A percentile compares a stretch with the other conserved stretches of the same genome.
Conservation (phyloP, 768 basidiomycete species). For the Termitomyces sp. region DNA sequence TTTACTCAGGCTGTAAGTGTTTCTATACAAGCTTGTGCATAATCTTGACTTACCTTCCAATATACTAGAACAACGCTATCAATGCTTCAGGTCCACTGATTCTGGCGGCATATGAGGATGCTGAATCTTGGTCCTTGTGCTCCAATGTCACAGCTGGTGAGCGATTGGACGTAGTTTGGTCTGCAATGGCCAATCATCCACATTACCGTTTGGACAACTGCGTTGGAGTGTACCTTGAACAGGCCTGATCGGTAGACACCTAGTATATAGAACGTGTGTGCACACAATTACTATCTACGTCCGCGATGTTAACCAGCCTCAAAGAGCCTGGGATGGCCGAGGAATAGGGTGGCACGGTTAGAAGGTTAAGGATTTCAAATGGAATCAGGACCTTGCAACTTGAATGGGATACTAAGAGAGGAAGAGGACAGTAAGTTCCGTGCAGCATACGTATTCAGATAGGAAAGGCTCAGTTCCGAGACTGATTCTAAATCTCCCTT, state of each 20-base stretch:
- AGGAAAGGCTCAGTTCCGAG: too few species aligned
- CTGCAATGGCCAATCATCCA: neutral
- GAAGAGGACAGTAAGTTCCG: too few species aligned
- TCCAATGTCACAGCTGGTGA: neutral
- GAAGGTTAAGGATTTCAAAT: too few species aligned
- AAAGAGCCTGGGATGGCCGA: too few species aligned
- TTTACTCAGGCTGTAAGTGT: constrained; percentile 10
- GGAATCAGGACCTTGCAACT: too few species aligned
- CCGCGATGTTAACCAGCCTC: too few species aligned
- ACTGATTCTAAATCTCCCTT: too few species aligned
- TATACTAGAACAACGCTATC: constrained; percentile 6
- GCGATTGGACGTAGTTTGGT: constrained; percentile 5
- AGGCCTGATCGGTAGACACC: neutral
- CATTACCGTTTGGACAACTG: neutral
- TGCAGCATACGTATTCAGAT: too few species aligned
- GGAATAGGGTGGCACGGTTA: too few species aligned
- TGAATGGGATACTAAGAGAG: too few species aligned
- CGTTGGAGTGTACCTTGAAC: neutral
- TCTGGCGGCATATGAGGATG: neutral
- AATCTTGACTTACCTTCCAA: neutral
- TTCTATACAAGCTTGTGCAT: neutral
- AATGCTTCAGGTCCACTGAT: constrained; percentile 6
- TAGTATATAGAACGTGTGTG: too few species aligned
- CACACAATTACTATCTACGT: too few species aligned
- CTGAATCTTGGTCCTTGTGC: constrained; percentile 4